Conservation (phyloP, 495 filamentous ascomycete genomes). For the Baudoinia panamericana region DNA sequence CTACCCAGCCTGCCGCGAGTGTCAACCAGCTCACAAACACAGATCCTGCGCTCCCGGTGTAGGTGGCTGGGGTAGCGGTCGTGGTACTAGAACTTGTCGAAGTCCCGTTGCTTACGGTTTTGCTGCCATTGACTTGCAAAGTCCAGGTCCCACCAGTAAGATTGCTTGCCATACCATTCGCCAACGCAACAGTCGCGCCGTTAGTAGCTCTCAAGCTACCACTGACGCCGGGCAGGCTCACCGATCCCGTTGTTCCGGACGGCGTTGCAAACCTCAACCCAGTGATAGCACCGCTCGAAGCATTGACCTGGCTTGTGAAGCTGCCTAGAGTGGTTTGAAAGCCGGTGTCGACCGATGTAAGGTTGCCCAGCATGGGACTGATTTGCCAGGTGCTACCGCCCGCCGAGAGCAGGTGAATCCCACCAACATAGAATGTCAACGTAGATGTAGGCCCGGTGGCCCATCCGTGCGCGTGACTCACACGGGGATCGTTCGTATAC, state of each 20-base stretch:
- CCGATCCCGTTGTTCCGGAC: slow-evolving; percentile 33
- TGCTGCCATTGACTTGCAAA: background rate
- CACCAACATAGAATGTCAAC: slow-evolving; percentile 41
- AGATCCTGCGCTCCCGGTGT: no score
- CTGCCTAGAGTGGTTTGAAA: slow-evolving; percentile 42
- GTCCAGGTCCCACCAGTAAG: slow-evolving; percentile 7
- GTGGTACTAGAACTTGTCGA: no score
- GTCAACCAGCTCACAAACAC: no score
- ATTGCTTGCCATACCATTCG: slow-evolving; percentile 3
- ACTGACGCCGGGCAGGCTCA: slow-evolving; percentile 21
- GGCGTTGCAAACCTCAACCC: slow-evolving; percentile 32
- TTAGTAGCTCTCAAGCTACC: slow-evolving; percentile 2
- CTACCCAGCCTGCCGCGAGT: no score
- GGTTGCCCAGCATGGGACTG: slow-evolving; percentile 38
- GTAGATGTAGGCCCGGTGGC: slow-evolving; percentile 44
- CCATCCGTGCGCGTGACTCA: slow-evolving; percentile 51
- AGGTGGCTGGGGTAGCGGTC: no score
- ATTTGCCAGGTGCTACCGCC: slow-evolving; percentile 40
- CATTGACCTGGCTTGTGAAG: slow-evolving; percentile 27
- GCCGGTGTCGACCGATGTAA: slow-evolving; percentile 41
- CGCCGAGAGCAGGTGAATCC: slow-evolving; percentile 38
- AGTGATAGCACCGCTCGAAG: slow-evolving; percentile 29
- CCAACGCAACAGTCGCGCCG: slow-evolving; percentile 2
- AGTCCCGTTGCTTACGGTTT: no score
- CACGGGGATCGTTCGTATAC: slow-evolving; percentile 39